Base-by-base conservation (phyloP, 257 asterid species). In the Nemophila menziesii region DNA sequence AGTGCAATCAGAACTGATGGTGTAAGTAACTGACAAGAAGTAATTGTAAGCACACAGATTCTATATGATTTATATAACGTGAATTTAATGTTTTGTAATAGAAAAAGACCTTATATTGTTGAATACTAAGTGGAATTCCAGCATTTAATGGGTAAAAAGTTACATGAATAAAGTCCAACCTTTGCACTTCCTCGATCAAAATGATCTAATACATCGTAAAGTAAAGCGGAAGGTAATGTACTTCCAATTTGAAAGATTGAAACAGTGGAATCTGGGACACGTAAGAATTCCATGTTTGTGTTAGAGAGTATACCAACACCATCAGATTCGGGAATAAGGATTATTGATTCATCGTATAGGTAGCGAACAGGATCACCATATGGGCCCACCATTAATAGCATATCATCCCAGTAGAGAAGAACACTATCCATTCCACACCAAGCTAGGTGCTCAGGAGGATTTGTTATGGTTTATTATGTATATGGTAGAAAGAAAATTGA, bases 401-500 rank as follows among this genome's bases (percentile, higher is more conserved):
- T 79, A 68, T 90, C 98, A 61, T 90, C 96, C 96, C 93, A 85
- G 64, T 79, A 79, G 27, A 81, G 87, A 58, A 90, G 68, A 46
- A 90, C 81, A 53, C 93, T 81, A 57, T 90, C 96, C 93, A 79
- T 63, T 55, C 98, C 96, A 48, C 96, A 85, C 96, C 98, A 90
- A 61, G 89, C 90, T 58, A 90, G 66, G 66, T 90, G 98, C 54
- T 77, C 92, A 51, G 96, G 96, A 55, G 96, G 96, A 44, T n/a
- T n/a, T n/a, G n/a, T n/a, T n/a, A n/a, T n/a, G n/a, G n/a, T n/a
- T n/a, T n/a, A n/a, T n/a, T n/a, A n/a, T n/a, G n/a, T n/a, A n/a
- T n/a, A n/a, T n/a, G n/a, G n/a, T n/a, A n/a, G n/a, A n/a, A n/a
- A n/a, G n/a, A n/a, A n/a, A n/a, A n/a, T n/a, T n/a, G n/a, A n/a